A percentile compares a stretch with the other conserved stretches of the same genome.
phyloP scores from a whole-genome alignment of 306 rosid genomes.

The Lathyrus aphaca region DNA sequence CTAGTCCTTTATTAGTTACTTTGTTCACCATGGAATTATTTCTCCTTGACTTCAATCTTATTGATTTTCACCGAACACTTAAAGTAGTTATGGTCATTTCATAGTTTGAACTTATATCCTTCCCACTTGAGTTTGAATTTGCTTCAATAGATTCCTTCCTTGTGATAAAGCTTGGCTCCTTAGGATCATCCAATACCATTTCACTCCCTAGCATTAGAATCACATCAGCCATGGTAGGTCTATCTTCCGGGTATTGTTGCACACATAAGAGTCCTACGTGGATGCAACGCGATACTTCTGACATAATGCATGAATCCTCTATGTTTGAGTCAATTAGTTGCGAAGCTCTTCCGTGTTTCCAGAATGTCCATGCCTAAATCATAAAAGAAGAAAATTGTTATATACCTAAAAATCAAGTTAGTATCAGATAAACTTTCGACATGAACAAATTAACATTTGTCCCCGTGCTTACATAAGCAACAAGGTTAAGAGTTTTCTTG shows the following conservation, averaged over 20 bases:
- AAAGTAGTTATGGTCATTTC: constrained; percentile 31
- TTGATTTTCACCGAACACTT: constrained; percentile 25
- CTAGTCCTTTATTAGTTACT: neutral
- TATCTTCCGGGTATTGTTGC: constrained; percentile 53
- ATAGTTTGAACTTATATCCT: constrained; percentile 37
- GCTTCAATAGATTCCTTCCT: neutral
- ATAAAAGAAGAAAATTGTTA: neutral
- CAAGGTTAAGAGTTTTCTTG: constrained; percentile 49
- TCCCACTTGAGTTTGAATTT: constrained; percentile 20
- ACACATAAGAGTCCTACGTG: constrained; percentile 59
- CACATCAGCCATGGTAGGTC: constrained; percentile 48
- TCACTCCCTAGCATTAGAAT: constrained; percentile 53
- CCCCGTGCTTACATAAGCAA: constrained; percentile 53
- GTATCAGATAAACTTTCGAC: neutral
- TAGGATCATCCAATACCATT: constrained; percentile 47
- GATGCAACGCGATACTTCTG: constrained; percentile 52
- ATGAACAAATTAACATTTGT: neutral
- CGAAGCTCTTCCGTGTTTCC: constrained; percentile 47
- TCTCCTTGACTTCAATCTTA: neutral
- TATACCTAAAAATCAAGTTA: neutral
- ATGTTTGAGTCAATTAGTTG: constrained; percentile 47
- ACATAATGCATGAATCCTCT: constrained; percentile 4
- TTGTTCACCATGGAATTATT: neutral
- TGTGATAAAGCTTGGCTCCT: constrained; percentile 51
- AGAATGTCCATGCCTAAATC: constrained; percentile 56